phyloP scores from a whole-genome alignment of 148 eudicot genomes.

The Persicaria maculosa region DNA sequence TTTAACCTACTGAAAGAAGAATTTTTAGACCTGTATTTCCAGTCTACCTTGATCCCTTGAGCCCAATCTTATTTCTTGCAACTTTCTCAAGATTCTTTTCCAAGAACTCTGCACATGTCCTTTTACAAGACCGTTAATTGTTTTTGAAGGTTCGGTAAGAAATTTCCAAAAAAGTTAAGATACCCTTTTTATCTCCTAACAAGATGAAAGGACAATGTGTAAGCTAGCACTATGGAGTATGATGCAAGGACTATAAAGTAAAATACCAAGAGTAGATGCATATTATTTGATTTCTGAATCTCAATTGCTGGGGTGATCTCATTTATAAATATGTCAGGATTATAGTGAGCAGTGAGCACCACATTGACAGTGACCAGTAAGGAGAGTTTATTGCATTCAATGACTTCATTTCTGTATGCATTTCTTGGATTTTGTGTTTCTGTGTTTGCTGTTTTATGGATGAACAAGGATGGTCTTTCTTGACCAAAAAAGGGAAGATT shows the following conservation, averaged over 20 bases:
- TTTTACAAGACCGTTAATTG: neutral
- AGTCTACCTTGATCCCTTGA: neutral
- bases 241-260: neutral
- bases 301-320: neutral
- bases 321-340: neutral
- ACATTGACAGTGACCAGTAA: neutral
- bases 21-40: neutral
- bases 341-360: neutral
- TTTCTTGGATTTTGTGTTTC: neutral
- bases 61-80: conserved; percentile 1
- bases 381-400: neutral
- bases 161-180: neutral
- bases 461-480: neutral
- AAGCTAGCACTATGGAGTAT: neutral
- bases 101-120: neutral
- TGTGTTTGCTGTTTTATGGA: neutral
- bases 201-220: neutral
- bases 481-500: neutral
- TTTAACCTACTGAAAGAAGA: neutral
- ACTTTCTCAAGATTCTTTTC: neutral
- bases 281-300: neutral
- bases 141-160: neutral
- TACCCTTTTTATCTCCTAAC: neutral
- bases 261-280: neutral
- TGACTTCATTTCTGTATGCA: neutral